These are phyloP conservation scores for Epichloe gansuensis DNA, from an alignment of 2,329 filamentous ascomycete genomes.

Conservation along the genomic window DNA sequence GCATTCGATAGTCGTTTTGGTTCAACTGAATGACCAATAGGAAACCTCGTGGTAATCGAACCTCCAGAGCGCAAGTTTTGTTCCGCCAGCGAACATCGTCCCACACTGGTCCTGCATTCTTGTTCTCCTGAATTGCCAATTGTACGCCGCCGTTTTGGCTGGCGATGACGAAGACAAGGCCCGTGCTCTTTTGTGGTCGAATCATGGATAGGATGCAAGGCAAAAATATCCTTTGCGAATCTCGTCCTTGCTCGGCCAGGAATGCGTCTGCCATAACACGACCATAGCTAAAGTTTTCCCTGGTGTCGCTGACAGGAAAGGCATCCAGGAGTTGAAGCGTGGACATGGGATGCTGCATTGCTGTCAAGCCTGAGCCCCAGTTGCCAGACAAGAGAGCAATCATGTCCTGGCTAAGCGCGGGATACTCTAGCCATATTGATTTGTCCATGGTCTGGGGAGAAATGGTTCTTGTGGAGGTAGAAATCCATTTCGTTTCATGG, in stretches of 20 bases:
- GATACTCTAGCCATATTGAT: conserved; percentile 71
- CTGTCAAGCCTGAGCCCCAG: conserved; percentile 36
- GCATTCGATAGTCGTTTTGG: conserved; percentile 63
- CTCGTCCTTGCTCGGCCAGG: conserved; percentile 60
- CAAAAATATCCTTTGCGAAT: conserved; percentile 55
- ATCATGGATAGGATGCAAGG: conserved; percentile 67
- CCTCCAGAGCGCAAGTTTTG: conserved; percentile 50
- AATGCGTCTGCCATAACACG: conserved; percentile 64
- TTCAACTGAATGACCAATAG: conserved; percentile 57
- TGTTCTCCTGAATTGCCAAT: conserved; percentile 57
- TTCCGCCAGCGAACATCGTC: conserved; percentile 71
- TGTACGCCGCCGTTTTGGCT: conserved; percentile 73
- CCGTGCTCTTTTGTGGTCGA: conserved; percentile 55
- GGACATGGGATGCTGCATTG: conserved; percentile 32
- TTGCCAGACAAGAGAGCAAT: conserved; percentile 56
- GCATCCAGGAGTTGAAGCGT: conserved; percentile 49
- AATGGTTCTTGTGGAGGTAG: conserved; percentile 57
- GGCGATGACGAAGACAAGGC: conserved; percentile 59
- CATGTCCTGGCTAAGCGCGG: conserved; percentile 59
- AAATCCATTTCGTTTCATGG: conserved; percentile 75
- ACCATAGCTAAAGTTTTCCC: conserved; percentile 65
- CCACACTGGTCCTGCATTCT: conserved; percentile 61
- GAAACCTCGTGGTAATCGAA: conserved; percentile 67
- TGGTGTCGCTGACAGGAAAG: conserved; percentile 66
- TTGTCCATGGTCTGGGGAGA: conserved; percentile 69